Conservation (phyloP, 208 protist genomes). For the Endotrypanum monterogeii region DNA sequence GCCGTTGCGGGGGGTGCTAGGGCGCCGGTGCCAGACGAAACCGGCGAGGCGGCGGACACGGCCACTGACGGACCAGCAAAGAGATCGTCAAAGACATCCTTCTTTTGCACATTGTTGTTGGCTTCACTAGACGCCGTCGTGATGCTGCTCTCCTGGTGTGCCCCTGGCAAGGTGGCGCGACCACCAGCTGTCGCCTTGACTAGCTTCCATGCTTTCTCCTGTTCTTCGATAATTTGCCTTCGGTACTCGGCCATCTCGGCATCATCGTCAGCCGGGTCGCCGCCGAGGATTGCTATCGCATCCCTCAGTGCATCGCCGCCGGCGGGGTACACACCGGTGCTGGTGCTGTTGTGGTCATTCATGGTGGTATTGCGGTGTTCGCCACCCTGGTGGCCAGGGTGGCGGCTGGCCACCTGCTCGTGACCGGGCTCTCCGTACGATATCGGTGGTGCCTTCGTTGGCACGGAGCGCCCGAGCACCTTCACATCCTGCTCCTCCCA, state of each 20-base stretch:
- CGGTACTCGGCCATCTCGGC: slow-evolving; percentile 58
- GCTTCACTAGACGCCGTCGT: neutral
- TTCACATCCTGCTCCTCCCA: slow-evolving; percentile 91
- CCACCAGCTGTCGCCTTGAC: slow-evolving; percentile 38
- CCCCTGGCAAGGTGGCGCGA: slow-evolving; percentile 1
- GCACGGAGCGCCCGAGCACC: slow-evolving; percentile 61
- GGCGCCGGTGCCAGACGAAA: slow-evolving; percentile 1
- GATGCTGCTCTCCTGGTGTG: neutral
- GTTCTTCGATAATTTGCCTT: slow-evolving; percentile 65
- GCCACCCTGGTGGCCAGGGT: neutral
- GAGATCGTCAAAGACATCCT: slow-evolving; percentile 77
- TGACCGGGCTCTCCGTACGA: slow-evolving; percentile 51
- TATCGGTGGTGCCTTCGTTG: slow-evolving; percentile 59
- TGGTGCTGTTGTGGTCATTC: neutral
- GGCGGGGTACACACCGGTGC: neutral
- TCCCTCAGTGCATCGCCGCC: slow-evolving; percentile 37
- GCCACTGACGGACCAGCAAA: slow-evolving; percentile 49
- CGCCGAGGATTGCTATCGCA: slow-evolving; percentile 63
- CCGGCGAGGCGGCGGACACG: slow-evolving; percentile 8
- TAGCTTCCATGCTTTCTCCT: slow-evolving; percentile 64
- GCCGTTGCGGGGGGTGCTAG: slow-evolving; percentile 7
- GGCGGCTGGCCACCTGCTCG: slow-evolving; percentile 28
- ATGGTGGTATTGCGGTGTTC: neutral
- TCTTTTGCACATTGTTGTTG: slow-evolving; percentile 21
- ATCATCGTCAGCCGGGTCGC: slow-evolving; percentile 49